Percentiles rank a stretch among this genome's conserved stretches.
Evolutionary conservation across 2,329 filamentous ascomycete species (phyloP).

Genomic region (Anisogramma anomala): DNA sequence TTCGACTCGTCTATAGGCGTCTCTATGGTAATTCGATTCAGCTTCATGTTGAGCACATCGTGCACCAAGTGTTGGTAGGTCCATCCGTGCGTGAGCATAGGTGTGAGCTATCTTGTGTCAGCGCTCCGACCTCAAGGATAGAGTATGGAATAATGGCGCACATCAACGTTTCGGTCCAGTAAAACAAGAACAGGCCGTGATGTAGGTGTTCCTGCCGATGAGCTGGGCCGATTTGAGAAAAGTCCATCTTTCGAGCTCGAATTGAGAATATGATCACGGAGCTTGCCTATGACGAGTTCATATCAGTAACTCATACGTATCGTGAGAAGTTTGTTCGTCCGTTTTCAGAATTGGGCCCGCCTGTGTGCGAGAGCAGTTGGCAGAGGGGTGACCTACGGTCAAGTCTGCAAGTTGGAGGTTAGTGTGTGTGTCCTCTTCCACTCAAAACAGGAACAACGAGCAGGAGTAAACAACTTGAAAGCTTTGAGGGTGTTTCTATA

Average conservation of each 20-base stretch:
- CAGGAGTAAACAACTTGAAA: not conserved
- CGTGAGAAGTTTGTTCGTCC: no score
- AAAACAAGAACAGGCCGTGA: slow-evolving; percentile 84
- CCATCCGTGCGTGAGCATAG: slow-evolving; percentile 94
- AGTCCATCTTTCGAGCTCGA: slow-evolving; percentile 77
- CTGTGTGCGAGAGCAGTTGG: not conserved
- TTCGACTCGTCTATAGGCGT: slow-evolving; percentile 67
- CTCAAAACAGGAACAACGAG: not conserved
- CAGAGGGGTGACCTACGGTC: slow-evolving; percentile 42
- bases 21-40: slow-evolving; percentile 92
- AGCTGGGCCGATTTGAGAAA: slow-evolving; percentile 61
- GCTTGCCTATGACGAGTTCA: slow-evolving; percentile 37
- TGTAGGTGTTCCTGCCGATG: slow-evolving; percentile 50
- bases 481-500: not conserved
- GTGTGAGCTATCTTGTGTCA: slow-evolving; percentile 46
- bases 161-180: slow-evolving; percentile 85
- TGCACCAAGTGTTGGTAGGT: slow-evolving; percentile 74
- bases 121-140: not conserved
- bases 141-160: not conserved
- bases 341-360: not conserved
- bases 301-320: not conserved
- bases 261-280: slow-evolving; percentile 92
- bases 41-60: slow-evolving; percentile 46
- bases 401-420: slow-evolving; percentile 29
- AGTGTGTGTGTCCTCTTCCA: not conserved